Conservation (phyloP, 805 yeast genomes). For the Metschnikowia amazonensis region DNA sequence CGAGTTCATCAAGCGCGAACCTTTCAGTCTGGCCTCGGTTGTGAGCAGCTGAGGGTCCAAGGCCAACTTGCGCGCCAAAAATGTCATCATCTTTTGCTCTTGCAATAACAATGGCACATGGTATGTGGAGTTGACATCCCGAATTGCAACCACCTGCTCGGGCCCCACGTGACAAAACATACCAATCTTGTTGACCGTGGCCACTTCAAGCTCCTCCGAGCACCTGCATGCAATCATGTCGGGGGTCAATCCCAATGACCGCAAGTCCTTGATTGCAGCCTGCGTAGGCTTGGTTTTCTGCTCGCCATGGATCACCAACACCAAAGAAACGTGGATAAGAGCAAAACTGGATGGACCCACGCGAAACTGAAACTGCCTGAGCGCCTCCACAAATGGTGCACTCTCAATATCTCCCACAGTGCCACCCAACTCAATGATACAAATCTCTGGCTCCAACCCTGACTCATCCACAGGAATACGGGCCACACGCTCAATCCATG, state of each 20-base stretch:
- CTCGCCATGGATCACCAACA: conserved; percentile 97
- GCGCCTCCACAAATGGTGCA: conserved; percentile 98
- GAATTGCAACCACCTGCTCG: conserved; percentile 95
- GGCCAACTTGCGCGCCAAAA: conserved; percentile 63
- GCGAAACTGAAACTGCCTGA: conserved; percentile 97
- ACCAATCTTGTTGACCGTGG: conserved; percentile 92
- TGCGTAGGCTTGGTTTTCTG: conserved; percentile 99
- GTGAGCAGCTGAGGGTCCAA: conserved; percentile 45
- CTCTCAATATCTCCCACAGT: conserved; percentile 99
- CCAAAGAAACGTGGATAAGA: conserved; percentile 91
- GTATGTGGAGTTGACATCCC: conserved; percentile 94
- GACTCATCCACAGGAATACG: conserved; percentile 87
- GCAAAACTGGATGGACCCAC: conserved; percentile 94
- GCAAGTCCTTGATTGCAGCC: conserved; percentile 95
- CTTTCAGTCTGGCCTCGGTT: conserved; percentile 54
- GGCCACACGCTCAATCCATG: conserved; percentile 95
- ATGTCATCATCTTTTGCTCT: conserved; percentile 80
- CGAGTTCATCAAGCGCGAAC: conserved; percentile 62
- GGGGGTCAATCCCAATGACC: conserved; percentile 91
- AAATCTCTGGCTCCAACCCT: conserved; percentile 88
- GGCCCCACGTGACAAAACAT: conserved; percentile 99
- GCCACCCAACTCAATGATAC: conserved; percentile 97
- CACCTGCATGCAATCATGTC: conserved; percentile 99
- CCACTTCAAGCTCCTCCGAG: conserved; percentile 69
- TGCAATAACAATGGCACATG: conserved; percentile 91